phyloP scores from a whole-genome alignment of 192 early-diverging fungal species.

The Rhizoclosmatium sp. region DNA sequence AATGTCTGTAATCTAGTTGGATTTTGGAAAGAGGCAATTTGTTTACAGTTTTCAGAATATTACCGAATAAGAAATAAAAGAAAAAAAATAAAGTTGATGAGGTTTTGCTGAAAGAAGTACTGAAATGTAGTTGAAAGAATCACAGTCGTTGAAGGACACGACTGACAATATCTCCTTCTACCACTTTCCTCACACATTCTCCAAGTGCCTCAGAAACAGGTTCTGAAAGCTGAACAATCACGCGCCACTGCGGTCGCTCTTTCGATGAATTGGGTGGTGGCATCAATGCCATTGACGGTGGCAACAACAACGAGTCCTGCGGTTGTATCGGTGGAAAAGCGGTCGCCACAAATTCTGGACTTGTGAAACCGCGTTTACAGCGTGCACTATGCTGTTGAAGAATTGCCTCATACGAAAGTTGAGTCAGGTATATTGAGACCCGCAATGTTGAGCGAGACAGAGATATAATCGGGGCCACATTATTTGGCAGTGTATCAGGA shows the following conservation, averaged over 20 bases:
- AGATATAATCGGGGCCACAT: background rate
- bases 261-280: background rate
- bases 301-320: background rate
- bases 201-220: background rate
- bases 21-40: too few species aligned
- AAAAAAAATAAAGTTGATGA: too few species aligned
- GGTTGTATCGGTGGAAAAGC: background rate
- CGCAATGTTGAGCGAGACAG: background rate
- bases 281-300: background rate
- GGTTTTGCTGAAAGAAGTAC: too few species aligned
- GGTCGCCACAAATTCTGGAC: background rate
- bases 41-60: too few species aligned
- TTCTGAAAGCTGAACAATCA: constrained; percentile 7
- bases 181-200: constrained; percentile 19
- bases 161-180: constrained; percentile 6
- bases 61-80: too few species aligned
- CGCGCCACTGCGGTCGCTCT: constrained; percentile 2
- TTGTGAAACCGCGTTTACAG: too few species aligned
- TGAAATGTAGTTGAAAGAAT: background rate
- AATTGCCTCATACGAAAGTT: background rate
- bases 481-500: background rate
- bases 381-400: too few species aligned
- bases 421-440: background rate
- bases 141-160: background rate
- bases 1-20: too few species aligned